A percentile compares a stretch with the other conserved stretches of the same genome.
These are phyloP conservation scores for Miamiensis avidus DNA, from an alignment of 169 alveolate species.

Conservation along the genomic window DNA sequence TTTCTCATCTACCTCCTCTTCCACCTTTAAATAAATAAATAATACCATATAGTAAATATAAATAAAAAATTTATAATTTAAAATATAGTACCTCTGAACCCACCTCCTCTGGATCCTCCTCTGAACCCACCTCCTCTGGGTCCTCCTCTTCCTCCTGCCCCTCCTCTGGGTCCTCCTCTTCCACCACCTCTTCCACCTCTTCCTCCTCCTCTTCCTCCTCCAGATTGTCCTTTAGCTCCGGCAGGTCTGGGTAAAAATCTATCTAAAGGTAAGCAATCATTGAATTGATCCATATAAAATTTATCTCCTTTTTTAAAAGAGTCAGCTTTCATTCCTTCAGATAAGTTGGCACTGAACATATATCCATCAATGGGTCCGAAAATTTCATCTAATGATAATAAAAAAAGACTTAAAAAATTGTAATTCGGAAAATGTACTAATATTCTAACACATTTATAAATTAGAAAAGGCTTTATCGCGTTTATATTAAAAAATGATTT, in stretches of 20 bases:
- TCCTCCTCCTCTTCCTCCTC: slow-evolving; percentile 33
- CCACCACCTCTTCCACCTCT: slow-evolving; percentile 41
- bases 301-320: slow-evolving; percentile 35
- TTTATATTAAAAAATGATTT: too few species aligned
- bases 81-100: too few species aligned
- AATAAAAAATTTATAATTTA: too few species aligned
- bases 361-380: slow-evolving; percentile 46
- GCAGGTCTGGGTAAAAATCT: slow-evolving; percentile 45
- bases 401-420: too few species aligned
- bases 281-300: slow-evolving; percentile 30
- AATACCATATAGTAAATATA: too few species aligned
- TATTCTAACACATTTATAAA: too few species aligned
- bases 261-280: slow-evolving; percentile 44
- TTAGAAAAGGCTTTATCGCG: too few species aligned
- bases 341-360: slow-evolving; percentile 27
- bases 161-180: slow-evolving; percentile 21
- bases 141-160: slow-evolving; percentile 2
- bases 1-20: background rate
- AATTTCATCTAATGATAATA: slow-evolving; percentile 29
- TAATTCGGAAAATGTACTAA: too few species aligned
- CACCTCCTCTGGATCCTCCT: slow-evolving; percentile 77
- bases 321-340: slow-evolving; percentile 35
- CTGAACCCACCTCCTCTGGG: slow-evolving; percentile 64
- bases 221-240: slow-evolving; percentile 31
- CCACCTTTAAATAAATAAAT: slow-evolving; percentile 63